Evolutionary conservation across 2,329 filamentous ascomycete species (phyloP), one percentile per base, ranked within the genome.

Genomic region (Cercospora sesami): DNA sequence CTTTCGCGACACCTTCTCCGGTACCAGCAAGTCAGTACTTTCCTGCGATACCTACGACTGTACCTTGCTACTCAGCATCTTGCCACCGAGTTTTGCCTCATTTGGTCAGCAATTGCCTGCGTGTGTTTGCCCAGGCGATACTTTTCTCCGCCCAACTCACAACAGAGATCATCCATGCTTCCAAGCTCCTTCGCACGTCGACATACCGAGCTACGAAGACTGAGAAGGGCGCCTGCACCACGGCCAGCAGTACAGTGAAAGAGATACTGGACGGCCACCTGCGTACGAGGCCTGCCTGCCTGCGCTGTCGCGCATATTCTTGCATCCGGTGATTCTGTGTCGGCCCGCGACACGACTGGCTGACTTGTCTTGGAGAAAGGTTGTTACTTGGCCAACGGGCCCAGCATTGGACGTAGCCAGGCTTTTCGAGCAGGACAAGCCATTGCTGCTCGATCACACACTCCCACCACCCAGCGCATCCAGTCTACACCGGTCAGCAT

Each of bases 141-240:
- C 33, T 62, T 42, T 48, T 16, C 18, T 30, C 39, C 36, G 36
- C 23, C 30, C 42, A 2, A 53, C n/a, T 45, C 60, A 23, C 42
- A 1, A 55, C 45, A 63, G 61, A 18, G 12, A 48, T 63, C 61
- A 63, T 63, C 61, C 61, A 63, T 63, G 61, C 31, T 63, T 63
- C n/a, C 42, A 33, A 18, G 36, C 42, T 62, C 45, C 23, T 63
- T 21, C n/a, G 61, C 31, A 28, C 63, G 53, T 48, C 53, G 53
- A 26, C 55, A 65, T 33, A 65, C 63, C 45, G 63, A 65, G 59
- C 26, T 65, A 18, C 63, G 63, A 26, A 65, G 63, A 65, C 55
- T 65, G 14, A 8, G 63, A 36, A 39, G 63, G n/a, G 48, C 33
- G 26, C 45, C 18, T 33, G 26, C 60, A 23, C 45, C 16, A 30